Evolutionary conservation across 2,329 filamentous ascomycete genomes (phyloP), one percentile per base, ranked within the genome.

Genomic region (Xylaria sp.): DNA sequence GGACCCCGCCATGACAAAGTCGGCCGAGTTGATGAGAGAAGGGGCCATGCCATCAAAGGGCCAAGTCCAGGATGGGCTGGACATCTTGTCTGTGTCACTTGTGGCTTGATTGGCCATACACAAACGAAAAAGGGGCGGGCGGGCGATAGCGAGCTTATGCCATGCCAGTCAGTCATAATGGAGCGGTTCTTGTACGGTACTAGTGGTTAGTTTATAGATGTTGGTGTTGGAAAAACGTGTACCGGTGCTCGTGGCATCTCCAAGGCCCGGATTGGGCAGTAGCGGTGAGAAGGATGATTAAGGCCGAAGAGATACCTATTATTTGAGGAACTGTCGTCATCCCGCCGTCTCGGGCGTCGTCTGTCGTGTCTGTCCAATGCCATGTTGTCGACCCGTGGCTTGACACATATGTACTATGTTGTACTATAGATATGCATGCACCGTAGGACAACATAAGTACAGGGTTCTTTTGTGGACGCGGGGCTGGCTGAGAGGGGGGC

Each of bases 1-100:
- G 81, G 96, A 99, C 78, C 96, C 96, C 0, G 87, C 92, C 64
- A 94, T 97, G 91, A 82, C 83, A 1, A 93, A 97, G 81, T 87
- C 87, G 60, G 91, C 92, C 1, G 93, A 97, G 83, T 82, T 98
- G 81, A 97, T 98, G 93, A 86, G 90, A 68, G 83, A 89, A 71
- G 89, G 89, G 43, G 92, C 89, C 80, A 97, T 98, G 94, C 91
- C 92, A 1, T 85, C 83, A 62, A 97, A 97, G 88, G 89, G 83
- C 70, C 87, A 97, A 77, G 81, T 98, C 56, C 80, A 91, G 77
- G 85, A 84, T 59, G 92, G 91, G 0, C 72, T 85, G 50, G 85
- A 89, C 69, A 80, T 88, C 7, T 69, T 86, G 71, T 67, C 65
- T 34, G 72, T 76, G 41, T 57, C 73, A n/a, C 67, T 77, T 56